Conservation (phyloP, 225 moss, liverwort and hornwort species). For the Marchantia paleacea region DNA sequence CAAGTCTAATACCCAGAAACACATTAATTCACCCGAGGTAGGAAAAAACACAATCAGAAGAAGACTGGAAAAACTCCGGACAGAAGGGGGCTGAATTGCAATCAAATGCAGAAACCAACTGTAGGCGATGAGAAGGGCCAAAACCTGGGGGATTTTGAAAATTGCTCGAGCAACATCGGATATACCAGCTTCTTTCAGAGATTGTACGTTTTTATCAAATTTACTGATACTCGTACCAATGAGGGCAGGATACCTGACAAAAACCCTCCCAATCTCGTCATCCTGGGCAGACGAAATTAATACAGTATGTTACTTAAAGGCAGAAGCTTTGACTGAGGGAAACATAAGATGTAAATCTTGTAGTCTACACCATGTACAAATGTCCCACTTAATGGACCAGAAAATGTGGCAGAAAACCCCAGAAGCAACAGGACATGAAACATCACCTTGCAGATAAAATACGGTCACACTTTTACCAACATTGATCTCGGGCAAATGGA, state of each 20-base stretch:
- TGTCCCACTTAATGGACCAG: too few relatives aligned
- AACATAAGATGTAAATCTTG: not conserved
- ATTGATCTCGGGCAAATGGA: constrained; percentile 18
- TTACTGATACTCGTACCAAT: constrained; percentile 47
- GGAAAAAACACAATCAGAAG: too few relatives aligned
- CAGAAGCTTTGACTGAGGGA: not conserved
- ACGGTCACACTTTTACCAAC: not conserved
- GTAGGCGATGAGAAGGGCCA: not conserved
- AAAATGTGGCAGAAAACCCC: not conserved
- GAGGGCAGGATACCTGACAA: constrained; percentile 42
- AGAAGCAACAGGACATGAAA: constrained; percentile 2
- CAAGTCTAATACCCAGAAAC: too few relatives aligned
- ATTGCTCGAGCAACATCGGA: constrained; percentile 48
- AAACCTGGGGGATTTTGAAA: constrained; percentile 44
- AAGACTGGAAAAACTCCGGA: not conserved
- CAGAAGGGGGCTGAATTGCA: not conserved
- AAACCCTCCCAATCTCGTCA: constrained; percentile 53
- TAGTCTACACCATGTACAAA: too few relatives aligned
- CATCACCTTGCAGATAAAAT: not conserved
- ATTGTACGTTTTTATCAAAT: constrained; percentile 48
- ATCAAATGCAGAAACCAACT: not conserved
- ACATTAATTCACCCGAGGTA: too few relatives aligned
- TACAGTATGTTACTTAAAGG: not conserved
- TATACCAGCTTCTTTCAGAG: constrained; percentile 43
- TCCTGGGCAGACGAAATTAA: constrained; percentile 23